A percentile compares a stretch with the other conserved stretches of the same genome.
Evolutionary conservation across 2,329 filamentous ascomycete species (phyloP).

Genomic region (Colletotrichum abscissum): DNA sequence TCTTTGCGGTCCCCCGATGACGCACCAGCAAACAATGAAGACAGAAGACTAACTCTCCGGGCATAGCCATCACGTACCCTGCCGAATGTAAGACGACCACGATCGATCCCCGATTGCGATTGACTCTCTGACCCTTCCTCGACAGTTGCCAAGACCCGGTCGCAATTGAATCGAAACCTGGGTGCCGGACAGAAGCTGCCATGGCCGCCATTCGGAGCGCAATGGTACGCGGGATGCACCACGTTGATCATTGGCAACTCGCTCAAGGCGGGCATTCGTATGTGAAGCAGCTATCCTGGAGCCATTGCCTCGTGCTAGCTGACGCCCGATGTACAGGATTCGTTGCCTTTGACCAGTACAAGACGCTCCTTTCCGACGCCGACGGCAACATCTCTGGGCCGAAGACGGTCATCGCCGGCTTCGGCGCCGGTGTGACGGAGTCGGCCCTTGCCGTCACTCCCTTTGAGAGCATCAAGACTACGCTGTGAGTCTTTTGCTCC

Average conservation of each 20-base stretch:
- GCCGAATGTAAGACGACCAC: constrained; percentile 78
- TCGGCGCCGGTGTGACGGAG: constrained; percentile 95
- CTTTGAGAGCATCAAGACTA: constrained; percentile 98
- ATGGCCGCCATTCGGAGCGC: constrained; percentile 91
- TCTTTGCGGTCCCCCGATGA: neutral
- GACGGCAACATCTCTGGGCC: constrained; percentile 92
- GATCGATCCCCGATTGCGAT: constrained; percentile 20
- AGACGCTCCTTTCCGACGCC: constrained; percentile 81
- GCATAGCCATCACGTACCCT: constrained; percentile 84
- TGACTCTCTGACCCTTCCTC: constrained; percentile 25
- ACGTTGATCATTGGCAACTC: constrained; percentile 97
- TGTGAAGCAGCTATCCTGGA: constrained; percentile 44
- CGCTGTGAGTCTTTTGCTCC: constrained; percentile 67
- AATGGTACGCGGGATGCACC: constrained; percentile 99
- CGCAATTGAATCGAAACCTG: constrained; percentile 89
- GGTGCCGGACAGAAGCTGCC: constrained; percentile 87
- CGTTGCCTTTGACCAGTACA: constrained; percentile 96
- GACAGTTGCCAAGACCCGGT: constrained; percentile 90
- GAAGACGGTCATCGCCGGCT: constrained; percentile 90
- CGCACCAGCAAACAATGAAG: neutral
- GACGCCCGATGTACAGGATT: constrained; percentile 68
- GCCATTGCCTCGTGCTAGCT: constrained; percentile 9
- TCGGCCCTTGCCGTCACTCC: constrained; percentile 93
- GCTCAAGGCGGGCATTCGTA: constrained; percentile 94
- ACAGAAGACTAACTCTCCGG: constrained; percentile 39